Evolutionary conservation across 192 early-diverging fungal genomes (phyloP).

Genomic region (Endogone sp.): DNA sequence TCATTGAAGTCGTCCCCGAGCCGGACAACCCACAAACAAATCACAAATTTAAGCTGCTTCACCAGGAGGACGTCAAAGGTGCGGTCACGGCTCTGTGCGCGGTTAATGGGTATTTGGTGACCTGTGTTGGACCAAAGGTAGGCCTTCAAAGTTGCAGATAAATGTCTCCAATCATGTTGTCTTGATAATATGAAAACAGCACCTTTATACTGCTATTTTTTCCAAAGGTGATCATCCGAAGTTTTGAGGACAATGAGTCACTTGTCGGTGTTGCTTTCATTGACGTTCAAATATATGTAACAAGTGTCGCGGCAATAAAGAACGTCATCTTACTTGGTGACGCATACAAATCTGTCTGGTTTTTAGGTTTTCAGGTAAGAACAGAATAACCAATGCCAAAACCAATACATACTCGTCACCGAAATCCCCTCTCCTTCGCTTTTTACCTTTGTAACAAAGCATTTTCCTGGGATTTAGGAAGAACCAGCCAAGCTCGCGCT

Average conservation of each 20-base stretch:
- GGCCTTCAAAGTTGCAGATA: no score
- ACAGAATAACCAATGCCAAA: constrained; percentile 5
- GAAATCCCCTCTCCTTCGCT: no score
- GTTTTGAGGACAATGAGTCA: constrained; percentile 76
- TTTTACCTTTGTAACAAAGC: neutral
- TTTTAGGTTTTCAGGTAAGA: constrained; percentile 87
- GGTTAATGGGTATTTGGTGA: constrained; percentile 81
- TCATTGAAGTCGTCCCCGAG: constrained; percentile 97
- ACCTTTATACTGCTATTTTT: neutral
- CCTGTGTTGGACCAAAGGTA: constrained; percentile 86
- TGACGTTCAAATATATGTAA: constrained; percentile 90
- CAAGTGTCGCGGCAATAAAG: constrained; percentile 74
- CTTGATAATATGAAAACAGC: neutral
- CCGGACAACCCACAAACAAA: constrained; percentile 91
- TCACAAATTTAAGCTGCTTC: constrained; percentile 84
- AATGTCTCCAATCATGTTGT: no score
- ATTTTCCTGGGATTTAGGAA: constrained; percentile 47
- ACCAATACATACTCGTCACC: no score
- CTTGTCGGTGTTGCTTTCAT: constrained; percentile 92
- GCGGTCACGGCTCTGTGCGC: constrained; percentile 82
- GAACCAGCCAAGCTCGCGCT: constrained; percentile 85
- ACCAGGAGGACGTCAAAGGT: constrained; percentile 79
- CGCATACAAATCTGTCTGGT: constrained; percentile 81
- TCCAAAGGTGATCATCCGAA: constrained; percentile 71
- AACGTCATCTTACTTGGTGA: constrained; percentile 89